Base-by-base conservation (phyloP, 805 yeast genomes). In the Candida vartiovaarae region DNA sequence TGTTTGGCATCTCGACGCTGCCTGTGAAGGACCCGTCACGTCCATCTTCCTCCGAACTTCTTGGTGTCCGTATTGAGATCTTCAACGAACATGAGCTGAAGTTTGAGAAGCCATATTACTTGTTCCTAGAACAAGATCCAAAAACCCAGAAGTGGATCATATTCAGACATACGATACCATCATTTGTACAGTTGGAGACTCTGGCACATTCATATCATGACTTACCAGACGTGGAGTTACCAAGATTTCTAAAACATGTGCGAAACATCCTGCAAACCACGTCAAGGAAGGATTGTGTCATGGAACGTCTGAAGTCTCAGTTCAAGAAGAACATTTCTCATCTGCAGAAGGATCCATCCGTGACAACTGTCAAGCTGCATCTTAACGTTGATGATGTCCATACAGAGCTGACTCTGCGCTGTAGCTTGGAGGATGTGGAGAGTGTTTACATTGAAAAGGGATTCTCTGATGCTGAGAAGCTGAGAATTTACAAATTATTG, bases 41-140 rank as follows among this genome's bases (percentile, higher is more conserved):
- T 2, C 49, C 52, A 6, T 32, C 25, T 38, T 23, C 56, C 6
- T 11, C 41, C 3, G 53, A 51, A 20, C 41, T 66, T 51, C 15
- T 67, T 1, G 72, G 72, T 3, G 54, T 68, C n/a, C 50, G 73
- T 34, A 54, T 68, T n/a, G 73, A 68, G 44, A 49, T 65, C 1
- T 67, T 60, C 43, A 60, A 66, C 40, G 62, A 60, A 23, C 10
- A 41, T 1, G 41, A 39, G 6, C 28, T 53, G 4, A 46, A 38
- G 26, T 67, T 63, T 48, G 68, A 66, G 26, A 51, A 51, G 15
- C 71, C 71, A 4, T 60, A 60, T 41, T 68, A 67, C 41, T 44
- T 68, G 5, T 49, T 68, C 11, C 50, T 67, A 24, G 64, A 64
- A 41, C 58, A 51, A 35, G 48, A 52, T 15, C 8, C 28, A 2